Base-by-base conservation (phyloP, 1,284 basidiomycete species). In the Cryptococcus neoformans region DNA sequence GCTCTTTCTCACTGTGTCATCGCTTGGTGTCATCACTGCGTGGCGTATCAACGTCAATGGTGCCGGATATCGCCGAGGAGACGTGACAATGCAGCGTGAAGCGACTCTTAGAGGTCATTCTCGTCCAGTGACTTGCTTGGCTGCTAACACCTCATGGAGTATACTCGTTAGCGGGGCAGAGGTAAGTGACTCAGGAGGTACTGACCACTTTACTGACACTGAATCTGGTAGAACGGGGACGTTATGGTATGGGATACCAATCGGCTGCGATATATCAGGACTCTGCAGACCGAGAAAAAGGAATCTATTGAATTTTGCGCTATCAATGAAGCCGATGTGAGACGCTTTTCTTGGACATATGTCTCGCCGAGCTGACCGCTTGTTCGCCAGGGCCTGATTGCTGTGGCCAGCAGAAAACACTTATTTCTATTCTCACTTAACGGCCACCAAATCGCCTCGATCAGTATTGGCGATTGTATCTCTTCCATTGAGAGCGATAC, bases 221-320 rank as follows among this genome's bases (percentile, higher is more conserved):
- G 34, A 55, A 41, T 12, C 11, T 10, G 14, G 40, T 56, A 73
- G 63, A 92, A 96, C 65, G 88, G 90, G 1, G 89, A 86, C 57
- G 91, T 88, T 0, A 87, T 88, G 12, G 66, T 96, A 6, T 98
- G 94, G 94, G 94, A 97, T 72, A 81, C 92, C 54, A 96, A 97
- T 68, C 82, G 87, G 42, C 85, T 88, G 12, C 78, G 84, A 1
- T 92, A 92, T 63, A 84, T 88, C 11, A 79, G 87, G 53, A 87
- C 87, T 0, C 85, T 92, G 39, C 84, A 84, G 82, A 87, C 91
- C 55, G 83, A 81, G 9, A 64, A 74, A 1, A 74, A 66, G 0
- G 79, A 82, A 34, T 80, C 83, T 0, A 85, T 96, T 3, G 82
- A 84, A 60, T 80, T 88, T 2, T 86, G 87, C 12, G 82, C 87